These are phyloP conservation scores for Platanthera guangdongensis DNA, from an alignment of 106 monocot species.

Conservation along the genomic window DNA sequence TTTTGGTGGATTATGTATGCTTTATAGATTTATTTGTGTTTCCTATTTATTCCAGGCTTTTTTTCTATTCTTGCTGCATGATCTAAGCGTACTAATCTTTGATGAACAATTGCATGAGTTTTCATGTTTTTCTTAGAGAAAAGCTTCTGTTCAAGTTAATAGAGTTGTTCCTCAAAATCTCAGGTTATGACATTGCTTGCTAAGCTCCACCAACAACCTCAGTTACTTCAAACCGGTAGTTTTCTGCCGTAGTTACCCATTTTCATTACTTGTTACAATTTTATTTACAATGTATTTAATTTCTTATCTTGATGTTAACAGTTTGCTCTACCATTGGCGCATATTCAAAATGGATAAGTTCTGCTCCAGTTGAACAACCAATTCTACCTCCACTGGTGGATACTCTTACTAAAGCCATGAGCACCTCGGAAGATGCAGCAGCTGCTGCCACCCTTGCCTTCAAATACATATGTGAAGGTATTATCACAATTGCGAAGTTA, in stretches of 20 bases:
- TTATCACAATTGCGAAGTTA: not conserved
- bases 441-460: conserved; percentile 78
- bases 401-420: conserved; percentile 84
- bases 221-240: conserved; percentile 71
- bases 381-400: conserved; percentile 75
- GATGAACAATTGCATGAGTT: not conserved
- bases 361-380: conserved; percentile 56
- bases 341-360: conserved; percentile 92
- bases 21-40: not conserved
- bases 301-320: conserved; percentile 15
- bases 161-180: conserved; percentile 1
- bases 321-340: conserved; percentile 93
- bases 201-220: conserved; percentile 66
- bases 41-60: not conserved
- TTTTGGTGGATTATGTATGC: not conserved
- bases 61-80: not conserved
- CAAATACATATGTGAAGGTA: conserved; percentile 99
- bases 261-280: not conserved
- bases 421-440: conserved; percentile 70
- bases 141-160: not conserved
- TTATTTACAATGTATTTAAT: not conserved
- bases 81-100: not conserved
- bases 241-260: not conserved
- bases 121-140: not conserved
- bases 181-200: conserved; percentile 75